Conservation (phyloP, 805 yeast species). For the Candida germanica region DNA sequence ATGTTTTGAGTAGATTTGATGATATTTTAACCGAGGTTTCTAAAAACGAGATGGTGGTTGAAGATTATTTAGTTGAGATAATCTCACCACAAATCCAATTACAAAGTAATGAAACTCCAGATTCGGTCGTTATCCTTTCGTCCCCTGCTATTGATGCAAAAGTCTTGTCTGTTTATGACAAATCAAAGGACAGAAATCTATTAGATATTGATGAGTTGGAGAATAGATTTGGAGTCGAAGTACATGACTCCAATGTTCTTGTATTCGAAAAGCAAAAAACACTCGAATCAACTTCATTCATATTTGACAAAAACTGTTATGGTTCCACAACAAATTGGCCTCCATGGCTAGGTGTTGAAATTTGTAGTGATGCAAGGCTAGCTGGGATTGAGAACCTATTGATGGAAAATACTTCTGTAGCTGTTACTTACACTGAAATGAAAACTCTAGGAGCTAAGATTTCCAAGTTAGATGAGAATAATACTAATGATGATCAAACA, state of each 20-base stretch:
- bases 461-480: slow-evolving; percentile 1
- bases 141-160: slow-evolving; percentile 71
- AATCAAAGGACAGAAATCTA: slow-evolving; percentile 27
- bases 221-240: slow-evolving; percentile 64
- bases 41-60: slow-evolving; percentile 28
- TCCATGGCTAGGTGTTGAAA: slow-evolving; percentile 80
- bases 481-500: background rate
- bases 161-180: slow-evolving; percentile 60
- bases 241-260: slow-evolving; percentile 70
- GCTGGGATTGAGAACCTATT: slow-evolving; percentile 48
- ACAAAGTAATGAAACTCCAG: slow-evolving; percentile 37
- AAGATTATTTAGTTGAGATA: slow-evolving; percentile 37
- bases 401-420: slow-evolving; percentile 61
- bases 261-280: slow-evolving; percentile 54
- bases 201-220: slow-evolving; percentile 45
- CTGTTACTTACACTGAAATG: slow-evolving; percentile 52
- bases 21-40: slow-evolving; percentile 22
- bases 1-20: slow-evolving; percentile 31
- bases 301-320: slow-evolving; percentile 45
- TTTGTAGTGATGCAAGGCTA: slow-evolving; percentile 45
- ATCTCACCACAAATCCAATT: slow-evolving; percentile 44
- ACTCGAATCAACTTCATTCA: slow-evolving; percentile 10
- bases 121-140: slow-evolving; percentile 63
- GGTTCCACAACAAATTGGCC: slow-evolving; percentile 76
- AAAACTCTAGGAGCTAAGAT: slow-evolving; percentile 25